Evolutionary conservation across 148 eudicot species (phyloP).

Genomic region (Selenicereus undatus): DNA sequence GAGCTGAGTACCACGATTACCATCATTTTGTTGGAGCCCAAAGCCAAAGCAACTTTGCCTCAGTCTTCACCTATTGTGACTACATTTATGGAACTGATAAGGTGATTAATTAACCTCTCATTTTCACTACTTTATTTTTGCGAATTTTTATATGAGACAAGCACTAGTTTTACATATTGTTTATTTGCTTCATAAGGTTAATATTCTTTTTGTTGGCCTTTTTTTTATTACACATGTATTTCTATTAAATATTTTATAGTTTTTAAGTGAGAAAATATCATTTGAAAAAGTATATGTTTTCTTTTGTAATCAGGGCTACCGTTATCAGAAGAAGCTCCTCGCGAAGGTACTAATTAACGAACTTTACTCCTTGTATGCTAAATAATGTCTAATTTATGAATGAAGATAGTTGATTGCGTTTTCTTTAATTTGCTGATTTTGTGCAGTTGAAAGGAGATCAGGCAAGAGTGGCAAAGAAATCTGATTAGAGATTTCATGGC

Average conservation of each 20-base stretch:
- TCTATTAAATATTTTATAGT: too few relatives aligned
- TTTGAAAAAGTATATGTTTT: not conserved
- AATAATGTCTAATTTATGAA: too few relatives aligned
- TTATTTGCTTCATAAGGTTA: slow-evolving; percentile 19
- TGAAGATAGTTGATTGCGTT: not conserved
- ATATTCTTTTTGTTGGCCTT: not conserved
- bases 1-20: slow-evolving; percentile 93
- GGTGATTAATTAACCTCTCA: slow-evolving; percentile 38
- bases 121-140: not conserved
- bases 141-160: not conserved
- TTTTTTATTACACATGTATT: not conserved
- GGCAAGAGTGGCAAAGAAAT: slow-evolving; percentile 34
- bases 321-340: slow-evolving; percentile 77
- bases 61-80: slow-evolving; percentile 96
- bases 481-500: slow-evolving; percentile 12
- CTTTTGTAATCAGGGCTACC: slow-evolving; percentile 61
- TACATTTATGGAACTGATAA: slow-evolving; percentile 96
- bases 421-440: not conserved
- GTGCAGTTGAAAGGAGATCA: slow-evolving; percentile 66
- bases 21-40: slow-evolving; percentile 95
- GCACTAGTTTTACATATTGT: not conserved
- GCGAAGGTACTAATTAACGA: slow-evolving; percentile 52
- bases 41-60: slow-evolving; percentile 96
- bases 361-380: too few relatives aligned
- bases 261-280: too few relatives aligned